Evolutionary conservation across 345 rosid genomes (phyloP).

Genomic region (Streptanthus diversifolius): DNA sequence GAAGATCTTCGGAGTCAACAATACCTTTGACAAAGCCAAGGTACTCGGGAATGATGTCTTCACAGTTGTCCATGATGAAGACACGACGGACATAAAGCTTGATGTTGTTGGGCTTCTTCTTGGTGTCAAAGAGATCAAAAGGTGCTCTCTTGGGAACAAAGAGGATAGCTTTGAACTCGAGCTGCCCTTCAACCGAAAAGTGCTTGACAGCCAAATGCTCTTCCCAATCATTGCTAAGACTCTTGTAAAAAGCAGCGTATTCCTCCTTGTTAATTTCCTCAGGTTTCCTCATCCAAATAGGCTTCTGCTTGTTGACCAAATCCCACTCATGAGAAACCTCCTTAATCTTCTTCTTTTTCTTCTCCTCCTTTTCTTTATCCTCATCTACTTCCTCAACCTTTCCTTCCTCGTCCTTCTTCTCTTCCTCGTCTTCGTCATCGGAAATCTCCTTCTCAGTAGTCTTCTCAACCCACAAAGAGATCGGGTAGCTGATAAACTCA

Average conservation of each 20-base stretch:
- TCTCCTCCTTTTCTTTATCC: slow-evolving; percentile 66
- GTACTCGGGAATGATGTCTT: slow-evolving; percentile 79
- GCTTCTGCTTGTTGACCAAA: slow-evolving; percentile 88
- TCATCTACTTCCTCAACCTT: slow-evolving; percentile 81
- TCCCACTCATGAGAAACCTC: slow-evolving; percentile 89
- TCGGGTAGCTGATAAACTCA: slow-evolving; percentile 89
- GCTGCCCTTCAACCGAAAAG: slow-evolving; percentile 92
- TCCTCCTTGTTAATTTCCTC: slow-evolving; percentile 91
- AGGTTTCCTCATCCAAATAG: slow-evolving; percentile 95
- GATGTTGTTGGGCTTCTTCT: slow-evolving; percentile 89
- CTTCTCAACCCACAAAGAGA: slow-evolving; percentile 85
- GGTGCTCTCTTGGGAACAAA: slow-evolving; percentile 93
- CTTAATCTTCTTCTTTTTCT: slow-evolving; percentile 89
- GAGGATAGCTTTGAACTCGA: slow-evolving; percentile 87
- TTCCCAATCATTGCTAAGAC: too few relatives aligned
- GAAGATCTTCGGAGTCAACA: slow-evolving; percentile 88
- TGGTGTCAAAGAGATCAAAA: slow-evolving; percentile 84
- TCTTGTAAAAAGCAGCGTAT: slow-evolving; percentile 87
- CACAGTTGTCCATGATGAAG: slow-evolving; percentile 94
- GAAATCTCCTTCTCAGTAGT: slow-evolving; percentile 83
- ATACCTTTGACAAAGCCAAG: slow-evolving; percentile 86
- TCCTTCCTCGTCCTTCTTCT: slow-evolving; percentile 81
- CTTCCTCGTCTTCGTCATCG: slow-evolving; percentile 86
- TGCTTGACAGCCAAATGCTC: slow-evolving; percentile 89
- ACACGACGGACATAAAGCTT: slow-evolving; percentile 92